Conservation (phyloP, 805 yeast species). For the Ogataea trehaloabstinens region DNA sequence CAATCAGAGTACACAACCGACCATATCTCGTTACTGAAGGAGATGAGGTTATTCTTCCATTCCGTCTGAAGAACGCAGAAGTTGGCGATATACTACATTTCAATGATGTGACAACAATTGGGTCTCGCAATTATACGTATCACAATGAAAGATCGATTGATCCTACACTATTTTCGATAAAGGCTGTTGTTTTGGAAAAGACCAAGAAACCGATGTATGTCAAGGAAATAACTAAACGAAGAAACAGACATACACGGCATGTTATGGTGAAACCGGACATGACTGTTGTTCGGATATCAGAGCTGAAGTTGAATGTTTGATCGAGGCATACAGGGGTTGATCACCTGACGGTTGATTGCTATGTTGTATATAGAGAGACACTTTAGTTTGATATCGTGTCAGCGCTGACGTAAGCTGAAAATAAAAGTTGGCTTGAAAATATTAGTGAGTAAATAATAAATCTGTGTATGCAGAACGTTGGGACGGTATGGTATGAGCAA, state of each 20-base stretch:
- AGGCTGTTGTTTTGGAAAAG: conserved; percentile 82
- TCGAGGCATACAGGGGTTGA: background rate
- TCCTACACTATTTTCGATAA: conserved; percentile 53
- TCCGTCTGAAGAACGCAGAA: conserved; percentile 66
- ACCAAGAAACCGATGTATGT: conserved; percentile 75
- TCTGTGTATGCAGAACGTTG: too few species aligned
- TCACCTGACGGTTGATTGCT: too few species aligned
- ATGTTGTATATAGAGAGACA: too few species aligned
- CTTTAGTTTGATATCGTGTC: too few species aligned
- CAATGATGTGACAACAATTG: conserved; percentile 75
- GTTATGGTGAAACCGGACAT: conserved; percentile 64
- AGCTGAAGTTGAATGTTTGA: conserved; percentile 50
- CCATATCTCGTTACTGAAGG: conserved; percentile 91
- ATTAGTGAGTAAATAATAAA: too few species aligned
- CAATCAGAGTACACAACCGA: conserved; percentile 75
- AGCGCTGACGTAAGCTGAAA: too few species aligned
- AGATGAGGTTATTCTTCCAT: conserved; percentile 79
- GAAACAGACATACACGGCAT: conserved; percentile 73
- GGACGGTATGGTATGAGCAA: too few species aligned
- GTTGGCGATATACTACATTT: conserved; percentile 82
- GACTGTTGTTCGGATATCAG: conserved; percentile 75
- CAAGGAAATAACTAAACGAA: conserved; percentile 73
- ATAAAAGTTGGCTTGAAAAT: too few species aligned
- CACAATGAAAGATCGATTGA: conserved; percentile 51
- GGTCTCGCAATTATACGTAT: conserved; percentile 78